These are phyloP conservation scores for Bassia scoparia DNA, from an alignment of 148 eudicot species.

Conservation along the genomic window DNA sequence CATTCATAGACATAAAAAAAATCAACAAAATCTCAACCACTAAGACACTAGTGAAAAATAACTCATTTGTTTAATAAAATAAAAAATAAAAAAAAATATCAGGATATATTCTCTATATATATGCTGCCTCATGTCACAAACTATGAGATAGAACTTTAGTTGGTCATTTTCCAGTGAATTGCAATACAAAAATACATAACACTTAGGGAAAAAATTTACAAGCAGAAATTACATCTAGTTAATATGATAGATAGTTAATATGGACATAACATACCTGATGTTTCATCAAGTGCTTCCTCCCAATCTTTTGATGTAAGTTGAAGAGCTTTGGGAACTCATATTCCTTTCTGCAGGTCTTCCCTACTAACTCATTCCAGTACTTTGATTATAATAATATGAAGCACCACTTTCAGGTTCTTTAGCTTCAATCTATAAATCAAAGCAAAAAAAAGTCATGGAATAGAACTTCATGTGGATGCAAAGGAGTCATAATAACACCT, in stretches of 20 bases:
- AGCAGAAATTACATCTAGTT: background rate
- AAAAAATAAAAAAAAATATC: background rate
- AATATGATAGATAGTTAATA: background rate
- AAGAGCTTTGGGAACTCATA: conserved; percentile 28
- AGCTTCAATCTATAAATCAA: conserved; percentile 57
- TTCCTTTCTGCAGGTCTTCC: conserved; percentile 60
- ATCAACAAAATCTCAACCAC: background rate
- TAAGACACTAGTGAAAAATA: background rate
- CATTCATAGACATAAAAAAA: background rate
- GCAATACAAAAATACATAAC: no score
- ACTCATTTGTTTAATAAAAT: background rate
- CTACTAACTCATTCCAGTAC: conserved; percentile 87
- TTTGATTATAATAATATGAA: conserved; percentile 59
- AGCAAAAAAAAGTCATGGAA: conserved; percentile 1
- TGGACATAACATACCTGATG: conserved; percentile 47
- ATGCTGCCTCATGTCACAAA: background rate
- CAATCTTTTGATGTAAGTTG: conserved; percentile 54
- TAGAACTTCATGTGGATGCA: conserved; percentile 2
- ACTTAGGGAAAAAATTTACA: no score
- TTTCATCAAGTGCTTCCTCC: conserved; percentile 78
- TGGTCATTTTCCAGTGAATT: no score
- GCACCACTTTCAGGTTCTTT: conserved; percentile 80
- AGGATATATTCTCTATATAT: background rate
- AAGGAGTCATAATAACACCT: background rate
- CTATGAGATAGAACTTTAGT: background rate